Conservation (phyloP, 78 protist species). For the slime mould (Dictyostelium discoideum) region DNA sequence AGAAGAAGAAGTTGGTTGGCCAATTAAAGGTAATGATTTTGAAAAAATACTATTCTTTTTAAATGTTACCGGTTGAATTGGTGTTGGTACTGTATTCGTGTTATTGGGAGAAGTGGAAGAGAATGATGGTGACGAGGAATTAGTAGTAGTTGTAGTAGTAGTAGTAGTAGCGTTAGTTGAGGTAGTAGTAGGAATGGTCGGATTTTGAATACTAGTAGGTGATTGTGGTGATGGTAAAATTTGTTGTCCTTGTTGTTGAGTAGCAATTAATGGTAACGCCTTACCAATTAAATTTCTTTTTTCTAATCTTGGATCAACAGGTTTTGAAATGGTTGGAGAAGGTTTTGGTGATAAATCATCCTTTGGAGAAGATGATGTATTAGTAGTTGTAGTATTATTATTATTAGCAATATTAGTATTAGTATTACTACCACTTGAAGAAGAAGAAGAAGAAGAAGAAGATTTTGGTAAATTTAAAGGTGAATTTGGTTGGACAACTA, state of each 20-base stretch:
- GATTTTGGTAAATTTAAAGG: not conserved
- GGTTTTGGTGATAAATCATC: not conserved
- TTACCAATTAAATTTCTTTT: not conserved
- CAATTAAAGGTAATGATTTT: not conserved
- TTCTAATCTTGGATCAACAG: slow-evolving; percentile 16
- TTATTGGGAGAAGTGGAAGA: not conserved
- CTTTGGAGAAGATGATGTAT: not conserved
- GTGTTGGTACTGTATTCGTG: not conserved
- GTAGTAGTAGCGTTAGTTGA: not conserved
- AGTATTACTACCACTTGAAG: not conserved
- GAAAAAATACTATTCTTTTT: not conserved
- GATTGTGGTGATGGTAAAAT: not conserved
- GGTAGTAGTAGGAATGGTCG: not conserved
- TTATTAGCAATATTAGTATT: not conserved
- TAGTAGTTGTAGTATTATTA: not conserved
- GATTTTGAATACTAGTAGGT: not conserved
- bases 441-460: not conserved
- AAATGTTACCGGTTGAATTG: slow-evolving; percentile 6
- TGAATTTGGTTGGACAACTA: not conserved
- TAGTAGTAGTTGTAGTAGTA: not conserved
- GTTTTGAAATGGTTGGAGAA: not conserved
- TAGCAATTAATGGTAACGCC: not conserved
- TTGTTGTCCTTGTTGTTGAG: not conserved
- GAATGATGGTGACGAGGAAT: too few species aligned
- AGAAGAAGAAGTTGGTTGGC: not conserved